Base-by-base conservation (phyloP, 2,329 filamentous ascomycete species). In the Stachybotrys chartarum region DNA sequence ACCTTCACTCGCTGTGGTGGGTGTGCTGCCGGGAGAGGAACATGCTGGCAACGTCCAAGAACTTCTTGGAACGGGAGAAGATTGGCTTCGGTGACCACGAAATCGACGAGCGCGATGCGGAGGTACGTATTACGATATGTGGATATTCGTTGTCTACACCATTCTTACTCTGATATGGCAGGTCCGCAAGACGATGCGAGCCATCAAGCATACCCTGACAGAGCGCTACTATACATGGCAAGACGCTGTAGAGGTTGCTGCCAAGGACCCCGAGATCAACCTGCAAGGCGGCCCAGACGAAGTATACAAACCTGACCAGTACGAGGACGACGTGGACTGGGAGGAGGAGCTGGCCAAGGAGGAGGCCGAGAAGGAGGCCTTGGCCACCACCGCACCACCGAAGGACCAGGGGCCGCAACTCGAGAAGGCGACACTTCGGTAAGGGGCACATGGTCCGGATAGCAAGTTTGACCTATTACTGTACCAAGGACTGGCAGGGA, bases 1-100 rank as follows among this genome's bases (percentile, higher is more conserved):
- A 97, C 70, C 75, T 99, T 64, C 92, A 97, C 72, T 78, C 80
- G 58, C 79, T 99, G 66, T 99, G 93, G 91, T 99, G 92, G 91
- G 83, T 91, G 55, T 97, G 94, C 70, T 82, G 88, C 57, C 91
- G 90, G 75, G 94, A 99, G 76, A 80, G 89, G 65, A 99, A 99
- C 74, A 83, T 90, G 62, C 83, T 97, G 63, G 80, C 84, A n/a
- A 97, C 95, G 32, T 85, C 87, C 62, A 78, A 79, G 54, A 72
- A 79, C 56, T 91, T 96, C 76, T 80, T 90, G 64, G 67, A 76
- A 32, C 81, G 87, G 62, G 68, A 88, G 55, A 78, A 86, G 60
- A 78, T 90, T 51, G 85, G 87, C 31, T 94, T 88, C 66, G 93
- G 93, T 61, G 81, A 86, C 30, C 76, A 75, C 49, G 90, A 96